These are phyloP conservation scores for Leptosphaerulina australis DNA, from an alignment of 2,329 filamentous ascomycete genomes.

Conservation along the genomic window DNA sequence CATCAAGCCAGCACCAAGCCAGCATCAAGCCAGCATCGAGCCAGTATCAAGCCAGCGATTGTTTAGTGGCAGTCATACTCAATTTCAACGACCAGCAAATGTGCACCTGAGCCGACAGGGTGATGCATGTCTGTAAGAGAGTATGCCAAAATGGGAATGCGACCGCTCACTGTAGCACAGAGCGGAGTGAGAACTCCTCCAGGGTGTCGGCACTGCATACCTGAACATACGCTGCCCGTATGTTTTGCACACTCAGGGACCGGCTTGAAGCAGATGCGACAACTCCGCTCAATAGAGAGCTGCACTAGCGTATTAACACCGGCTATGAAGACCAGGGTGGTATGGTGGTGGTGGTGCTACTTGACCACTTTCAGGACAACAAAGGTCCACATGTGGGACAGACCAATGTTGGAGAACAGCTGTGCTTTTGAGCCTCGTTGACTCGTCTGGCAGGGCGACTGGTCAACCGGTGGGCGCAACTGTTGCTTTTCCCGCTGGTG, in stretches of 20 bases:
- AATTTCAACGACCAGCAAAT: constrained; percentile 27
- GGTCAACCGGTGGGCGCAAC: constrained; percentile 14
- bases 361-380: constrained; percentile 5
- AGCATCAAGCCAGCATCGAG: constrained; percentile 3
- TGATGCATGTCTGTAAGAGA: constrained; percentile 18
- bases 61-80: constrained; percentile 27
- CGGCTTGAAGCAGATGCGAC: constrained; percentile 14
- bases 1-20: constrained; percentile 3
- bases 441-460: constrained; percentile 11
- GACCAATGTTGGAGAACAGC: constrained; percentile 4
- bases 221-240: constrained; percentile 10
- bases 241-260: constrained; percentile 17
- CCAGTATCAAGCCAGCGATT: constrained; percentile 18
- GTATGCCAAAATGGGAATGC: constrained; percentile 20
- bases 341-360: constrained; percentile 6
- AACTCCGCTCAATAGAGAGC: constrained; percentile 22
- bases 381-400: constrained; percentile 5
- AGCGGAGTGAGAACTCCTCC: constrained; percentile 21
- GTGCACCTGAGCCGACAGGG: constrained; percentile 12
- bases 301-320: constrained; percentile 23
- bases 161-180: constrained; percentile 27
- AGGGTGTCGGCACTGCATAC: constrained; percentile 37
- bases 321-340: constrained; percentile 14
- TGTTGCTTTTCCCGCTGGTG: constrained; percentile 11
- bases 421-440: constrained; percentile 5